Percentiles rank a stretch among this genome's conserved stretches.
Evolutionary conservation across 495 filamentous ascomycete genomes (phyloP).

Genomic region (Beverwykella pulmonaria): DNA sequence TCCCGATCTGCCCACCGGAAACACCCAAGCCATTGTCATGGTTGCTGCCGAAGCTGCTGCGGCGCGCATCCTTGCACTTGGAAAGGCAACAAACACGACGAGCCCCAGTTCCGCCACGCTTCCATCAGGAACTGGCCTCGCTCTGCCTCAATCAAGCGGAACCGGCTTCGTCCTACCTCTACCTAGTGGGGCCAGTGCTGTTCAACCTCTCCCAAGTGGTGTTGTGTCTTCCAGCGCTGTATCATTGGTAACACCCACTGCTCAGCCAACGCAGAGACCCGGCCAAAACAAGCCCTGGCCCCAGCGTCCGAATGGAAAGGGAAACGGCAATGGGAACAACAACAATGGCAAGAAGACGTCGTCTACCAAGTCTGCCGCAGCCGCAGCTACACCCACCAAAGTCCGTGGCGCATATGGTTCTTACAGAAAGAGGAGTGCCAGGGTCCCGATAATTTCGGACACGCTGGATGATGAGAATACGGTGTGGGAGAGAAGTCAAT

Average conservation of each 20-base stretch:
- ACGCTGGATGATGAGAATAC: background rate
- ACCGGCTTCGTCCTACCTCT: background rate
- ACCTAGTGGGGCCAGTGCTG: too few species aligned
- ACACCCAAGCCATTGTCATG: conserved; percentile 52
- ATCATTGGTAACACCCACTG: background rate
- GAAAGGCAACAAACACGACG: conserved; percentile 1
- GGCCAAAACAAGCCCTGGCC: background rate
- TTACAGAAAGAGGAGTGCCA: background rate
- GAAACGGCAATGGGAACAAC: background rate
- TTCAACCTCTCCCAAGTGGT: too few species aligned
- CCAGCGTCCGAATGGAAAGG: background rate
- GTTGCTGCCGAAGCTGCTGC: conserved; percentile 47
- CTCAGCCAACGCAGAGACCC: background rate
- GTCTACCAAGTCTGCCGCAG: background rate
- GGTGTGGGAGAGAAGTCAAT: conserved; percentile 3
- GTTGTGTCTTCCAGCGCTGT: background rate
- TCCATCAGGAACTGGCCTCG: conserved; percentile 2
- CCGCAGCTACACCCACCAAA: background rate
- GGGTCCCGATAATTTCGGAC: conserved; percentile 8
- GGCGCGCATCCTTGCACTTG: conserved; percentile 29
- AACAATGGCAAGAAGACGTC: background rate
- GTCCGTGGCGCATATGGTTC: background rate
- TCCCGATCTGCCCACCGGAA: conserved; percentile 51
- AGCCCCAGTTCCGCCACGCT: background rate
- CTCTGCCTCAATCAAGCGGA: background rate